Percentiles rank a stretch among this genome's conserved stretches.
These are phyloP conservation scores for Oxalis stricta DNA, from an alignment of 441 rosid genomes.

Conservation along the genomic window DNA sequence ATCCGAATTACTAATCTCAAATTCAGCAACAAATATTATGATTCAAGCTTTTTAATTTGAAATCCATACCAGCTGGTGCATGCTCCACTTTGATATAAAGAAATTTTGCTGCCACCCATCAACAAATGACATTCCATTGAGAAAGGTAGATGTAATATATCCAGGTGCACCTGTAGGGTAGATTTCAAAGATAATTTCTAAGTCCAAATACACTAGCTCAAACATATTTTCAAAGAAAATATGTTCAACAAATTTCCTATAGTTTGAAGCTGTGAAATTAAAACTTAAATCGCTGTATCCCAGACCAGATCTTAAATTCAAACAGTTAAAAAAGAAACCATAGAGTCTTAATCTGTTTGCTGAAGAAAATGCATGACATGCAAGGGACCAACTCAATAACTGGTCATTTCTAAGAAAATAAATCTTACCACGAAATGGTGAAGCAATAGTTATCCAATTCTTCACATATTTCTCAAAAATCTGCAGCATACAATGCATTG, in stretches of 20 bases:
- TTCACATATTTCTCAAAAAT: conserved; percentile 78
- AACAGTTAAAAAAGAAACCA: neutral
- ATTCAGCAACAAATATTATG: neutral
- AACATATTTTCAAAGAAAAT: neutral
- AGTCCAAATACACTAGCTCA: neutral
- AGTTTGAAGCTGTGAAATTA: neutral
- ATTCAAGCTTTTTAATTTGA: conserved; percentile 1
- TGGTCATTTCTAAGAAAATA: neutral
- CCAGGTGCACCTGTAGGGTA: conserved; percentile 78
- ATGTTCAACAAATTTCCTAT: neutral
- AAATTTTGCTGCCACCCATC: conserved; percentile 97
- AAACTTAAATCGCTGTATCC: neutral
- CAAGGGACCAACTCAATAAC: neutral
- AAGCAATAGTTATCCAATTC: conserved; percentile 93
- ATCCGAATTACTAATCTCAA: too few species aligned
- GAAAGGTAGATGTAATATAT: conserved; percentile 60
- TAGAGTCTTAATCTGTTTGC: neutral
- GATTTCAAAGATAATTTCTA: conserved; percentile 1
- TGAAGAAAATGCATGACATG: neutral
- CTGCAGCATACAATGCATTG: conserved; percentile 18
- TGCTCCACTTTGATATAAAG: conserved; percentile 95
- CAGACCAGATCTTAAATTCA: neutral
- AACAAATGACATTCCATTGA: conserved; percentile 92
- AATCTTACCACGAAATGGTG: conserved; percentile 72
- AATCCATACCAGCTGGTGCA: conserved; percentile 81